These are phyloP conservation scores for Allium sativum DNA, from an alignment of 106 monocot genomes.

Conservation along the genomic window DNA sequence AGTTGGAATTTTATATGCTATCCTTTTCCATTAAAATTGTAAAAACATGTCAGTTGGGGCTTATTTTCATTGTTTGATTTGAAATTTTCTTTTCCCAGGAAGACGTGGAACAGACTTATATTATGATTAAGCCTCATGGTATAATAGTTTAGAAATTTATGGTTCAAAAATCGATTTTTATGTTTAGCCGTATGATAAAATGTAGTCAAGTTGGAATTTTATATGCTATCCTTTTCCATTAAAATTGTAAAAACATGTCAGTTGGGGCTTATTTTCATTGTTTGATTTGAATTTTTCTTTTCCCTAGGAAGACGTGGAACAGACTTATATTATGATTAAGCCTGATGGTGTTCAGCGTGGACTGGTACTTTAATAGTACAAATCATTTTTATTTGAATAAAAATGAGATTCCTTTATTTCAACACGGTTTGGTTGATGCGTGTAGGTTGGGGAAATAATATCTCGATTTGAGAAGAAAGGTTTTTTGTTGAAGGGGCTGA, in stretches of 20 bases:
- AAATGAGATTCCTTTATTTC: neutral
- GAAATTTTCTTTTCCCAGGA: conserved; percentile 18
- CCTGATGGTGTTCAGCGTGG: conserved; percentile 88
- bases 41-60: neutral
- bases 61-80: conserved; percentile 3
- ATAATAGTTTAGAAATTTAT: neutral
- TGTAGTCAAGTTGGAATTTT: neutral
- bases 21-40: too few species aligned
- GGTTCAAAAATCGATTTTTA: neutral
- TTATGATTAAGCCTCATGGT: too few species aligned
- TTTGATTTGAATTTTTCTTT: neutral
- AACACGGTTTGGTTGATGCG: neutral
- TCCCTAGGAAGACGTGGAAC: conserved; percentile 47
- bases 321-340: conserved; percentile 62
- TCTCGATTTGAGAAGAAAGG: conserved; percentile 97
- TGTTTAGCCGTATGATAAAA: conserved; percentile 1
- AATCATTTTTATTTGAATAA: neutral
- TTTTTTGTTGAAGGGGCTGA: conserved; percentile 86
- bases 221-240: neutral
- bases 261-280: conserved; percentile 4
- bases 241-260: too few species aligned
- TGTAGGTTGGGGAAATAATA: conserved; percentile 92
- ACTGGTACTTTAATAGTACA: conserved; percentile 31
- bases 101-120: conserved; percentile 60
- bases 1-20: neutral